Base-by-base conservation (phyloP, 768 basidiomycete species). In the Austroboletus festivus region DNA sequence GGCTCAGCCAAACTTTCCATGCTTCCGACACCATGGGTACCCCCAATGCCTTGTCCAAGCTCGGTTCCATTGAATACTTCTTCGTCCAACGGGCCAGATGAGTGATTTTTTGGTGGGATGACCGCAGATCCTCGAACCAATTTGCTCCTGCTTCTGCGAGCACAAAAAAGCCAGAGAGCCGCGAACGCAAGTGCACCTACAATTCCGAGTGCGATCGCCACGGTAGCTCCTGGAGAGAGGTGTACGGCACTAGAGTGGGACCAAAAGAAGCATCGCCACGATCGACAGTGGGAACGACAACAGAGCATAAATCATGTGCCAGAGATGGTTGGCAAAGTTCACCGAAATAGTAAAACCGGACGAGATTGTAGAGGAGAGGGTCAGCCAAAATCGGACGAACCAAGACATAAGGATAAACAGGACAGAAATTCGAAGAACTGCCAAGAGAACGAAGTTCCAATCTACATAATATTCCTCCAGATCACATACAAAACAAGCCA, bases 141-240 rank as follows among this genome's bases (percentile, higher is more conserved):
- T 12, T 48, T 42, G 23, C 58, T 67, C 48, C 58, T 62, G 22
- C 67, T 64, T 44, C 60, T 58, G 22, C 62, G 60, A 35, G 67
- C 64, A n/a, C 65, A 67, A 33, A 64, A 62, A 16, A 68, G 55
- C 67, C 64, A 68, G 4, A 67, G 52, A 31, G 37, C 46, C 3
- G 58, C 51, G 35, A 67, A 67, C 13, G 60, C 60, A 42, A 64
- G 16, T 3, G 58, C 52, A 22, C 64, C 65, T 5, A 56, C 40
- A 15, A 64, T 44, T 19, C 67, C 67, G 13, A 67, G 50, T 2
- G 57, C 53, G 12, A 67, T 47, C 6, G 43, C 67, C 7, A 47
- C 51, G 4, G 68, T 51, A 15, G 58, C 41, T 22, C 64, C 60
- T 2, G 67, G 58, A 11, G 62, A 64, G 26, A 50, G 49, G 21